These are phyloP conservation scores for Coemansia sp. DNA, from an alignment of 192 early-diverging fungal genomes.

Conservation along the genomic window DNA sequence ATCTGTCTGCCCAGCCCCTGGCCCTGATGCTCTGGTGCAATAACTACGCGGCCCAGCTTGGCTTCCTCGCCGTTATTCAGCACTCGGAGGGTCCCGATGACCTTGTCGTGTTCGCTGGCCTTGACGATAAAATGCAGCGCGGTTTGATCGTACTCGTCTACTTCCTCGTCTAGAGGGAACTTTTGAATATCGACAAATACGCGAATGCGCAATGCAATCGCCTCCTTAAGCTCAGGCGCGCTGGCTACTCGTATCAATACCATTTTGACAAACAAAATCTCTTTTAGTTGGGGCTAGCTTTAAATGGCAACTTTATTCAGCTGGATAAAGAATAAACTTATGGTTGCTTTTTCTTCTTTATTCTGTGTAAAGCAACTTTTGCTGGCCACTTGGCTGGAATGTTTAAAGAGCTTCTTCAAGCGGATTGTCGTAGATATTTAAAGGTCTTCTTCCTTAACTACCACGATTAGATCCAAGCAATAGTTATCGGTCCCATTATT, in stretches of 20 bases:
- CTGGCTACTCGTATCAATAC: slow-evolving; percentile 5
- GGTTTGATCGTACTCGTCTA: slow-evolving; percentile 21
- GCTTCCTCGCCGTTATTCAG: slow-evolving; percentile 6
- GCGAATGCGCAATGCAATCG: slow-evolving; percentile 22
- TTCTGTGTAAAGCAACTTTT: no score
- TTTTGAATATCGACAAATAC: slow-evolving; percentile 45
- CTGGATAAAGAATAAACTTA: no score
- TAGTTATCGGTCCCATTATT: no score
- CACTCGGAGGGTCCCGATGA: slow-evolving; percentile 35
- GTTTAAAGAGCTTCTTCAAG: no score
- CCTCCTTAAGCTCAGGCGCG: slow-evolving; percentile 24
- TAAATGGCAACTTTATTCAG: no score
- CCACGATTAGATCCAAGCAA: no score
- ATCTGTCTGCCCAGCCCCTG: slow-evolving; percentile 25
- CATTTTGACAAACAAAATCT: no score
- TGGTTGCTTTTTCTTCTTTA: no score
- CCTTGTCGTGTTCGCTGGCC: slow-evolving; percentile 1
- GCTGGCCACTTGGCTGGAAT: no score
- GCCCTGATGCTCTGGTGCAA: slow-evolving; percentile 44
- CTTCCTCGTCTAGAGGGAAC: slow-evolving; percentile 29
- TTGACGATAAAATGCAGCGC: slow-evolving; percentile 30
- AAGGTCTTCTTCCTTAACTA: no score
- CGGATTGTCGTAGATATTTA: no score
- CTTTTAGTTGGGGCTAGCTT: no score
- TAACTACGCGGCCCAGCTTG: slow-evolving; percentile 38